phyloP scores from a whole-genome alignment of 2,329 filamentous ascomycete genomes.

The Aureobasidium subglaciale region DNA sequence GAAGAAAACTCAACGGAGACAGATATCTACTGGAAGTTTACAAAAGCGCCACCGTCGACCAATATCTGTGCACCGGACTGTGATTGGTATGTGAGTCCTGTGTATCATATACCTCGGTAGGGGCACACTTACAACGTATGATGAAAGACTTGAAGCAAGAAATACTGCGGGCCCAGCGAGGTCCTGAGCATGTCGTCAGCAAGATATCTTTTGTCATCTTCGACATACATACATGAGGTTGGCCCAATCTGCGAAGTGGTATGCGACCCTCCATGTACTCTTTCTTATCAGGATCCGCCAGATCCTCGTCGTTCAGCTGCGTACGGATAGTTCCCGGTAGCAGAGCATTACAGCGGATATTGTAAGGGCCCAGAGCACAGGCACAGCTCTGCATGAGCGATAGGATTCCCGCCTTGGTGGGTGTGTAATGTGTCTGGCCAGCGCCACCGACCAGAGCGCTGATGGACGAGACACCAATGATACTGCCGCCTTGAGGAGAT shows the following conservation, averaged over 20 bases:
- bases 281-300: slow-evolving; percentile 65
- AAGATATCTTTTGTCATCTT: background rate
- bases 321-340: slow-evolving; percentile 78
- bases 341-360: slow-evolving; percentile 75
- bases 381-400: slow-evolving; percentile 79
- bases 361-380: slow-evolving; percentile 67
- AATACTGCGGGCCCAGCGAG: slow-evolving; percentile 80
- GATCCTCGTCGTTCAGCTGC: slow-evolving; percentile 75
- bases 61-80: slow-evolving; percentile 71
- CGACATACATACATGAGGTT: slow-evolving; percentile 36
- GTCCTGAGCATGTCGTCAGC: slow-evolving; percentile 41
- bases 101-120: background rate
- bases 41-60: slow-evolving; percentile 84
- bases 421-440: slow-evolving; percentile 76
- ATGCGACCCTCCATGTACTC: slow-evolving; percentile 75
- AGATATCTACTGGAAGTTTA: slow-evolving; percentile 65
- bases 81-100: slow-evolving; percentile 4
- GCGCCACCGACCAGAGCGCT: slow-evolving; percentile 71
- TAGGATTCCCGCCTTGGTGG: slow-evolving; percentile 76
- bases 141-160: slow-evolving; percentile 70
- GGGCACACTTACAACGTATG: slow-evolving; percentile 50
- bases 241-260: slow-evolving; percentile 67
- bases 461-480: slow-evolving; percentile 70
- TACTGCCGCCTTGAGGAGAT: slow-evolving; percentile 58
- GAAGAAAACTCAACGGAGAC: background rate